These are phyloP conservation scores for Chara braunii DNA, from an alignment of 139 green algal genomes.

Conservation along the genomic window DNA sequence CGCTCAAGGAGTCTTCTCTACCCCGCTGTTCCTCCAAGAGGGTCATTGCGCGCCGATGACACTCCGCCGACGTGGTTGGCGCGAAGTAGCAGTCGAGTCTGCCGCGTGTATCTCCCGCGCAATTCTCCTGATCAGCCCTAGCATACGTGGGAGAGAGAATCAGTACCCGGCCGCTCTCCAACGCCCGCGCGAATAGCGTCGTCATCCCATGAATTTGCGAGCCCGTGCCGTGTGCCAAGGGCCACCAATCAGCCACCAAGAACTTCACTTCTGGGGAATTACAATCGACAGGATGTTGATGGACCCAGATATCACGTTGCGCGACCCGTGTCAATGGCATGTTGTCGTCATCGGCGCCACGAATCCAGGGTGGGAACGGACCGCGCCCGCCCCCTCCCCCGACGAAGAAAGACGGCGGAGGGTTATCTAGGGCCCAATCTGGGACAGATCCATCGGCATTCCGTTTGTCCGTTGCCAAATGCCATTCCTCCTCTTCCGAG, in stretches of 20 bases:
- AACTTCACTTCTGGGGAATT: background rate
- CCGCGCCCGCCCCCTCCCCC: no score
- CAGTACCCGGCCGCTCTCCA: slow-evolving; percentile 6
- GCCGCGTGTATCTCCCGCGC: background rate
- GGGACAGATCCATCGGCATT: no score
- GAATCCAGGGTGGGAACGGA: no score
- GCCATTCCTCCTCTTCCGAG: no score
- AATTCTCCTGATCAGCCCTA: slow-evolving; percentile 5
- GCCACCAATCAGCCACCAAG: slow-evolving; percentile 16
- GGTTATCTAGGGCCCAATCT: no score
- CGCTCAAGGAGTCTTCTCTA: no score
- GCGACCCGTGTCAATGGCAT: slow-evolving; percentile 5
- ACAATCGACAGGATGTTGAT: slow-evolving; percentile 15
- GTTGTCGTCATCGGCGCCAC: slow-evolving; percentile 22
- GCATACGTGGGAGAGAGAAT: background rate
- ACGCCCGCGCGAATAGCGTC: background rate
- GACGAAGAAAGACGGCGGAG: no score
- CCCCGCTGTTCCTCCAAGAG: background rate
- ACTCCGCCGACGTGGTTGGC: slow-evolving; percentile 1
- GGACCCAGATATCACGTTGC: slow-evolving; percentile 25
- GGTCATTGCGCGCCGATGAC: background rate
- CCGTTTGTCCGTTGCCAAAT: no score
- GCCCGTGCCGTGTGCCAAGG: slow-evolving; percentile 17
- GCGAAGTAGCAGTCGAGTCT: slow-evolving; percentile 8
- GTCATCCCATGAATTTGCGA: slow-evolving; percentile 31